Evolutionary conservation across 2,329 filamentous ascomycete species (phyloP), one percentile per base, ranked within the genome.

Genomic region (Hypoxylon sp.): DNA sequence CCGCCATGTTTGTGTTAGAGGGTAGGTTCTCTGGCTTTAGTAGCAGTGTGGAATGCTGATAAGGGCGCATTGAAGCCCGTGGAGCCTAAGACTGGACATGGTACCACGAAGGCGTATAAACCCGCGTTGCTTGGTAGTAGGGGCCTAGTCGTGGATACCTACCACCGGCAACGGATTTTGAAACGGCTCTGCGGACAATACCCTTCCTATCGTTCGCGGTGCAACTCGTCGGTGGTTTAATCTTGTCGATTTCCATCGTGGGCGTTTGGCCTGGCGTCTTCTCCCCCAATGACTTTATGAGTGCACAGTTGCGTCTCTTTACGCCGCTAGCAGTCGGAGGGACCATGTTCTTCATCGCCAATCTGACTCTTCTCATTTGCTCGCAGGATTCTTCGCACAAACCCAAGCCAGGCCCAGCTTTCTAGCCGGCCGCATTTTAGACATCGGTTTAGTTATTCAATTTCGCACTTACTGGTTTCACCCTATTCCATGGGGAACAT

Each of bases 341-440:
- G 18, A 55, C 24, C 3, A 36, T 70, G 48, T 67, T 67, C 36
- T 24, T 68, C 18, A 6, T 67, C 5, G 61, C 53, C 26, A 69
- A 69, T 50, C 9, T 61, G 22, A 36, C 28, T 36, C 57, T 69
- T 40, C 16, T 61, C 7, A 46, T 70, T 33, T 50, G 22, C 49
- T 11, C 46, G 14, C 63, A 69, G 51, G 54, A 62, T 24, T 50
- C 11, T 38, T 69, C 61, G 68, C 69, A 63, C 51, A 57, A 50
- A 44, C 66, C 68, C 18, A 63, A 64, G 28, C 30, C 46, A 7
- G n/a, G n/a, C 20, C 60, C 54, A 6, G 63, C 61, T n/a, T 33
- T 38, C 28, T 70, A 61, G 64, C 64, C 67, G 44, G 40, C 42
- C 5, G 45, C 57, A 14, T 69, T 69, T 44, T 70, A 58, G 64